Conservation (phyloP, 108 stramenopile genomes). For the Cylindrotheca closterium region DNA sequence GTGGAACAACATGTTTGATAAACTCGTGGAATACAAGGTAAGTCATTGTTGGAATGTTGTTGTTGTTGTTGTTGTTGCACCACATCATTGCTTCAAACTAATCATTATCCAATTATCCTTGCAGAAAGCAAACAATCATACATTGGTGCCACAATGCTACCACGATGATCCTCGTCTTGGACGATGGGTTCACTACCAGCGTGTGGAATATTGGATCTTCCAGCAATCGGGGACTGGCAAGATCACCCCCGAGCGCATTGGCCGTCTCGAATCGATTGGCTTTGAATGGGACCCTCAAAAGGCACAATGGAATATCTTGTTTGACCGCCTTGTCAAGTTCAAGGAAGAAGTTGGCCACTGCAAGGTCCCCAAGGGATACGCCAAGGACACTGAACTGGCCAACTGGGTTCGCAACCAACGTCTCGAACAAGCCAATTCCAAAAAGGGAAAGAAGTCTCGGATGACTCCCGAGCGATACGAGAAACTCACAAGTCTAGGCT, state of each 20-base stretch:
- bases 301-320: constrained; percentile 54
- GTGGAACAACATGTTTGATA: constrained; percentile 41
- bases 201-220: constrained; percentile 43
- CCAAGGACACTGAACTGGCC: constrained; percentile 55
- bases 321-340: constrained; percentile 42
- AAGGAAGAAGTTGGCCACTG: constrained; percentile 53
- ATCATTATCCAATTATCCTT: not conserved
- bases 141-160: constrained; percentile 43
- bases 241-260: constrained; percentile 43
- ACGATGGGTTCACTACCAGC: constrained; percentile 51
- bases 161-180: constrained; percentile 30
- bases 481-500: constrained; percentile 44
- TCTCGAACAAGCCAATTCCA: constrained; percentile 45
- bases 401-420: constrained; percentile 76
- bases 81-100: not conserved
- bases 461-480: constrained; percentile 43
- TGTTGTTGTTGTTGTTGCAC: not conserved
- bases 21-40: constrained; percentile 32
- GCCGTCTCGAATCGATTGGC: constrained; percentile 33
- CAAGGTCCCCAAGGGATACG: constrained; percentile 65
- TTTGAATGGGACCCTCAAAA: constrained; percentile 57
- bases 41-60: not conserved
- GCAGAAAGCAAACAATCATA: constrained; percentile 22
- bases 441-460: constrained; percentile 41
- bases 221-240: constrained; percentile 34